Conservation (phyloP, 495 filamentous ascomycete species). For the Penicillium maclennaniae region DNA sequence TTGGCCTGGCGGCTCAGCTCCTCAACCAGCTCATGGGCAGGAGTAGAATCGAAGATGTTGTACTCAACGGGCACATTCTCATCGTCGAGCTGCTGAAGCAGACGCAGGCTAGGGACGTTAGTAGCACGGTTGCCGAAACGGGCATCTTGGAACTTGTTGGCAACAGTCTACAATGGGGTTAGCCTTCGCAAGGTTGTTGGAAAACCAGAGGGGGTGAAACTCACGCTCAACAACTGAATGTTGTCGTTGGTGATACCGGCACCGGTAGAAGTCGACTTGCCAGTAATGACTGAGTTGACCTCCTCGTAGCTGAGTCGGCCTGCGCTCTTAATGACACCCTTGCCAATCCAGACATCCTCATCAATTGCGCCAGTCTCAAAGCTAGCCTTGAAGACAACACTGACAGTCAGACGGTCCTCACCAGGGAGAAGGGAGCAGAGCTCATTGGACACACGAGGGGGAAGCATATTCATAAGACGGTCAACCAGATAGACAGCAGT, state of each 20-base stretch:
- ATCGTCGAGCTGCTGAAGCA: slow-evolving; percentile 93
- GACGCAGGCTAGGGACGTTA: slow-evolving; percentile 76
- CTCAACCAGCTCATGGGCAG: slow-evolving; percentile 89
- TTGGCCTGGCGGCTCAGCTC: slow-evolving; percentile 92
- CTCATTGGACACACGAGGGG: slow-evolving; percentile 76
- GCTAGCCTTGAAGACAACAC: slow-evolving; percentile 86
- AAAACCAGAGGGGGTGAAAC: slow-evolving; percentile 20
- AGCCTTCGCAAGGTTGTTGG: background rate
- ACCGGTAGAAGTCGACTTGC: slow-evolving; percentile 53
- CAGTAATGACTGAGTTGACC: slow-evolving; percentile 73
- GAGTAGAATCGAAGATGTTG: slow-evolving; percentile 90
- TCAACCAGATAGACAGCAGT: slow-evolving; percentile 94
- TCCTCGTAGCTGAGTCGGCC: slow-evolving; percentile 80
- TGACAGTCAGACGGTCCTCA: slow-evolving; percentile 85
- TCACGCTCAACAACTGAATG: slow-evolving; percentile 71
- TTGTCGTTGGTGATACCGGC: slow-evolving; percentile 61
- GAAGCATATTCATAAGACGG: slow-evolving; percentile 85
- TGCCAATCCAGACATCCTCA: slow-evolving; percentile 87
- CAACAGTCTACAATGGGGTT: slow-evolving; percentile 51
- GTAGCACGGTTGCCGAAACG: slow-evolving; percentile 74
- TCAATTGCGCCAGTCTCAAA: slow-evolving; percentile 69
- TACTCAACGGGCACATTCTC: slow-evolving; percentile 95
- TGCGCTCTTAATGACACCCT: slow-evolving; percentile 85
- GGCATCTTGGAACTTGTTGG: slow-evolving; percentile 83
- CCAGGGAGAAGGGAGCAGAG: slow-evolving; percentile 83